Percentiles rank a stretch among this genome's conserved stretches.
phyloP scores from a whole-genome alignment of 1,284 basidiomycete genomes.

The Wallemia mellicola region DNA sequence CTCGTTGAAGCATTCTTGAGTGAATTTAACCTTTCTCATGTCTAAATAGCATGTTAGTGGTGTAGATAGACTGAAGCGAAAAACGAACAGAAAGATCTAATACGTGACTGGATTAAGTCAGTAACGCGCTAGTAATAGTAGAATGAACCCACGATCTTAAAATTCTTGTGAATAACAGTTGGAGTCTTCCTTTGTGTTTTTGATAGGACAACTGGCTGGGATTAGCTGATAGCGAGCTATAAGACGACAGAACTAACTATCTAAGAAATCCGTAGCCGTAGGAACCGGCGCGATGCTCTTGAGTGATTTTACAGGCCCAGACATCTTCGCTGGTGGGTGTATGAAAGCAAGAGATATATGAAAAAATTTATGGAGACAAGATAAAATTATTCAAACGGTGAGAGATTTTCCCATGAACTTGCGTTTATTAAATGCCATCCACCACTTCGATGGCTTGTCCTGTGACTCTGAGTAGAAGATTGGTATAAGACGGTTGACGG shows the following conservation, averaged over 20 bases:
- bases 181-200: conserved; percentile 92
- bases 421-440: conserved; percentile 98
- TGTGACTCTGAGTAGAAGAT: conserved; percentile 59
- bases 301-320: conserved; percentile 40
- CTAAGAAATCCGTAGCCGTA: conserved; percentile 75
- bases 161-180: conserved; percentile 94
- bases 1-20: conserved; percentile 89
- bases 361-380: not conserved
- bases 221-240: not conserved
- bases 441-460: conserved; percentile 92
- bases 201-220: conserved; percentile 22
- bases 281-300: conserved; percentile 94
- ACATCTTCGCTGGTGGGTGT: not conserved
- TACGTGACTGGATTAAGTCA: conserved; percentile 1
- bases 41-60: conserved; percentile 32
- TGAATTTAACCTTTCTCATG: conserved; percentile 99
- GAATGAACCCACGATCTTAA: conserved; percentile 54
- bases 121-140: not conserved
- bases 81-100: not conserved
- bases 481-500: conserved; percentile 57
- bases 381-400: not conserved
- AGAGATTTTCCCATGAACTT: conserved; percentile 46
- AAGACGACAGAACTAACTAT: conserved; percentile 14
- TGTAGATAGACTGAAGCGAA: not conserved
- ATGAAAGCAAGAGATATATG: not conserved